phyloP scores from a whole-genome alignment of 257 asterid species.

The Solanum okadae region DNA sequence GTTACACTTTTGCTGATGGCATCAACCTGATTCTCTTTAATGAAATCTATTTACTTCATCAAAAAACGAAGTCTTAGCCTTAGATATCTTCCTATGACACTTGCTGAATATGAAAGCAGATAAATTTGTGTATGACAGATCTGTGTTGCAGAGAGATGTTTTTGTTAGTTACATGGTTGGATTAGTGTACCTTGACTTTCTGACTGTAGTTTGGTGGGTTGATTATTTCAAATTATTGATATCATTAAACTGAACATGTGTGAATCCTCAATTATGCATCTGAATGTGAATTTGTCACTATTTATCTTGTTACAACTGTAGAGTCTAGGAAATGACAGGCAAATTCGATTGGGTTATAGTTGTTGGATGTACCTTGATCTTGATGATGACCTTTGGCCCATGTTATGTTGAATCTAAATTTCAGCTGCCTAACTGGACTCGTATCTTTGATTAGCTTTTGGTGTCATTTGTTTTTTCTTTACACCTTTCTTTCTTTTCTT shows the following conservation, averaged over 20 bases:
- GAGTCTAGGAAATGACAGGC: background rate
- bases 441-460: background rate
- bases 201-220: background rate
- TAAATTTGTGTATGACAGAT: background rate
- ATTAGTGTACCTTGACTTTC: background rate
- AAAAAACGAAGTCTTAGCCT: background rate
- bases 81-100: background rate
- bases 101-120: background rate
- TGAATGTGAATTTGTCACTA: background rate
- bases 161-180: background rate
- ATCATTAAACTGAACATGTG: background rate
- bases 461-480: background rate
- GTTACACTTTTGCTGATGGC: background rate
- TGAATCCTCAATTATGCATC: background rate
- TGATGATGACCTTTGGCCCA: background rate
- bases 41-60: background rate
- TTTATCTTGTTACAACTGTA: background rate
- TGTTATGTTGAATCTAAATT: background rate
- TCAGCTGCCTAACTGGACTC: background rate
- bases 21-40: background rate
- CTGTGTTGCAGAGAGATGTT: background rate
- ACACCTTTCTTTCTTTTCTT: background rate
- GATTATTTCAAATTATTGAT: background rate
- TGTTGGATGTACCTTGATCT: background rate
- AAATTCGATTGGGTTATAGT: background rate